Conservation (phyloP, 305 asterid genomes). For the Rubia balearica region DNA sequence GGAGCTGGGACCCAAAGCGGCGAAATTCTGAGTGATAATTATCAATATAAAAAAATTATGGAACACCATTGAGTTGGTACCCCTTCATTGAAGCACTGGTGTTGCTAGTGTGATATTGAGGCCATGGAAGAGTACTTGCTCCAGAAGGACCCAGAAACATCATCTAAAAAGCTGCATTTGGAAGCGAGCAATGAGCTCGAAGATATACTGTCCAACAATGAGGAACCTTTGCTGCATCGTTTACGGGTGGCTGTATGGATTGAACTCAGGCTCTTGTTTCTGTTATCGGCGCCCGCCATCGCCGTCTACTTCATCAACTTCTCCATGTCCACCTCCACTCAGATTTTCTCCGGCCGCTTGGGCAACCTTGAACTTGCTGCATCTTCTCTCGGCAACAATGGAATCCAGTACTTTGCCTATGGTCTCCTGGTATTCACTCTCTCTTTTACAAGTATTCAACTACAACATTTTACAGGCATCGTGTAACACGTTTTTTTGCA, state of each 20-base stretch:
- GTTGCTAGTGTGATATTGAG: background rate
- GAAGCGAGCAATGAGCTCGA: background rate
- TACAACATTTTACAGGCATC: no score
- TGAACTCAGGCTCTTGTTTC: background rate
- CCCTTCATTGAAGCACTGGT: background rate
- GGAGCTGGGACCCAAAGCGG: no score
- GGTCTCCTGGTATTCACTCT: background rate
- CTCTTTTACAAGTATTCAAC: no score
- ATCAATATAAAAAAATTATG: background rate
- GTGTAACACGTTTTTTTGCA: no score
- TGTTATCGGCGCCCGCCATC: background rate
- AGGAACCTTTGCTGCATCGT: background rate
- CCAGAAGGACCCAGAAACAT: background rate
- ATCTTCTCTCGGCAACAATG: background rate
- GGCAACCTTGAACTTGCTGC: background rate
- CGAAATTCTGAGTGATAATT: no score
- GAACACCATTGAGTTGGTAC: background rate
- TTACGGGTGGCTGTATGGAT: background rate
- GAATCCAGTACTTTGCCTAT: background rate
- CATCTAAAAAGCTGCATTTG: background rate
- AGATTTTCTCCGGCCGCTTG: background rate
- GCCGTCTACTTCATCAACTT: background rate
- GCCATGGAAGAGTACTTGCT: background rate
- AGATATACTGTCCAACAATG: background rate
- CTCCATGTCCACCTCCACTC: slow-evolving; percentile 1